These are phyloP conservation scores for Datisca glomerata DNA, from an alignment of 306 rosid species.

Conservation along the genomic window DNA sequence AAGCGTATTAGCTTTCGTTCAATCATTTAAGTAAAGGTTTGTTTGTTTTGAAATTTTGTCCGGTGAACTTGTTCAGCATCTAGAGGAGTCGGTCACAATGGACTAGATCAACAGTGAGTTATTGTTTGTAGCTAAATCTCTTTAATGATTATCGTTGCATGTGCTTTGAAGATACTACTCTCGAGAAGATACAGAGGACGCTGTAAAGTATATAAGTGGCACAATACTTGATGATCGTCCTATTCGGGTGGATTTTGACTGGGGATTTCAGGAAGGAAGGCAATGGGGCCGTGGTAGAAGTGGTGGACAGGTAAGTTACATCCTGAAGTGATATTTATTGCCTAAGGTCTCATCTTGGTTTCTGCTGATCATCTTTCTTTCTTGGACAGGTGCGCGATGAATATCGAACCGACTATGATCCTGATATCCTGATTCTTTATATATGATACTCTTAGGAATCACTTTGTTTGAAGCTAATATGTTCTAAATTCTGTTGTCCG, in stretches of 20 bases:
- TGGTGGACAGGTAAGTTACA: slow-evolving; percentile 77
- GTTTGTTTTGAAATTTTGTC: no score
- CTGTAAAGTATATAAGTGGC: slow-evolving; percentile 87
- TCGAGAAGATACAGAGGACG: slow-evolving; percentile 91
- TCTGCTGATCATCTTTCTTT: no score
- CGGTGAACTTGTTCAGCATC: no score
- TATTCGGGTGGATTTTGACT: slow-evolving; percentile 98
- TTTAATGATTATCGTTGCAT: slow-evolving; percentile 4
- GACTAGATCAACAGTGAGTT: no score
- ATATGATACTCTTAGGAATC: not conserved
- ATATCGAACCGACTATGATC: slow-evolving; percentile 96
- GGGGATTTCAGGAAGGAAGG: slow-evolving; percentile 98
- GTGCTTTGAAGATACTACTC: slow-evolving; percentile 57
- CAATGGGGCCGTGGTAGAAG: slow-evolving; percentile 99
- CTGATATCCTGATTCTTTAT: slow-evolving; percentile 70
- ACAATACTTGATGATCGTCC: slow-evolving; percentile 98
- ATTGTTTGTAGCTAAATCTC: no score
- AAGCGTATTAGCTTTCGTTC: no score
- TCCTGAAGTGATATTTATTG: slow-evolving; percentile 5
- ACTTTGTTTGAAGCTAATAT: no score
- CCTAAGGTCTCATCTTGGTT: no score
- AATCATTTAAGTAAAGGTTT: no score
- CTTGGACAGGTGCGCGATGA: slow-evolving; percentile 86
- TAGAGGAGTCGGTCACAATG: no score
- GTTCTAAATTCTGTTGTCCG: no score